Base-by-base conservation (phyloP, 2,329 filamentous ascomycete genomes). In the Emydomyces testavorans region DNA sequence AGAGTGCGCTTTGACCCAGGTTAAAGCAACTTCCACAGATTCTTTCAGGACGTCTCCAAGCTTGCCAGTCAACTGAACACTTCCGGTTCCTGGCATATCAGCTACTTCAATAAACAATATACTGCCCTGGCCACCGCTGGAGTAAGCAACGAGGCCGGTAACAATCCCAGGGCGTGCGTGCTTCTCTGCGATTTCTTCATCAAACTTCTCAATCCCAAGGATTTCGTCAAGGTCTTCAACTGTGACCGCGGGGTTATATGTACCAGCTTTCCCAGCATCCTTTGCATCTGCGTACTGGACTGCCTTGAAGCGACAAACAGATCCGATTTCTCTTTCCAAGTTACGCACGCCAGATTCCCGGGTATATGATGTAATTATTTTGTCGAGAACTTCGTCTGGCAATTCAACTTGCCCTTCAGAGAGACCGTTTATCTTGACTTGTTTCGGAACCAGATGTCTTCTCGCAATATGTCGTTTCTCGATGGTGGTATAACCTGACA, bases 101-200 rank as follows among this genome's bases (percentile, higher is more conserved):
- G 90, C 87, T 37, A 95, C 87, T 68, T 98, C 92, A 58, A 98
- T 98, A 72, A 98, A 98, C 48, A 98, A 76, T 59, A 98, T 98
- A 61, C 85, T 89, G 53, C 92, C 92, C 64, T 95, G 90, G 40
- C 88, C 88, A 42, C 92, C 90, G 3, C 83, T 84, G 60, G 83
- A 87, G 70, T 95, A 98, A 6, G 92, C 92, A 13, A 98, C 92
- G 26, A 98, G 80, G 11, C 92, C 92, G 0, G 92, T 98, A 31
- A 98, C 90, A 49, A 98, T 85, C 49, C 92, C 92, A 1, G 92
- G 90, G 15, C 88, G 77, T 74, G 62, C 74, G 32, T 78, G 79
- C 60, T 85, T 87, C 64, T 94, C 90, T 10, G 92, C 86, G 58
- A 98, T 86, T 68, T 98, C 92, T 64, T 95, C 89, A 59, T 95